phyloP scores from a whole-genome alignment of 371 early-diverging fungal genomes.

The Quaeritorhiza haematococci region DNA sequence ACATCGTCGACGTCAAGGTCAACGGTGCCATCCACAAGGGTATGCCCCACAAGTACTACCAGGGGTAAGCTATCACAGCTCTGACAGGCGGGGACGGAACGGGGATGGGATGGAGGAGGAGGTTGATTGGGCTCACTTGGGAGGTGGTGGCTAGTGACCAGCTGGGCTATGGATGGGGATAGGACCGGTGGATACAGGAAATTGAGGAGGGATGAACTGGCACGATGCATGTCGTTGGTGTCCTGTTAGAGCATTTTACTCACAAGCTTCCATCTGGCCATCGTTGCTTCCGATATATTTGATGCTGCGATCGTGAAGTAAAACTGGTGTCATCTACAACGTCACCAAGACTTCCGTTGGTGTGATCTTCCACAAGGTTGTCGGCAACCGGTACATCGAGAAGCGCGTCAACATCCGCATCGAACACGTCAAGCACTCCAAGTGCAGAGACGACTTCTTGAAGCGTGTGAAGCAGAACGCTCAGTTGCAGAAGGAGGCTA shows the following conservation, averaged over 20 bases:
- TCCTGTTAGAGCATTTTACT: not conserved
- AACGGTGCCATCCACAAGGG: constrained; percentile 98
- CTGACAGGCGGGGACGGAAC: constrained; percentile 27
- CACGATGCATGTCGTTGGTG: too few relatives aligned
- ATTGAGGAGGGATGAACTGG: too few relatives aligned
- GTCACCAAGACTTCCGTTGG: constrained; percentile 98
- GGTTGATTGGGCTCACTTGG: not conserved
- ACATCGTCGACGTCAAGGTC: constrained; percentile 97
- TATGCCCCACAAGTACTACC: constrained; percentile 99
- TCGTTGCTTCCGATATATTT: not conserved
- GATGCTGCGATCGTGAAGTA: constrained; percentile 55
- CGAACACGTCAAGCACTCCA: constrained; percentile 99
- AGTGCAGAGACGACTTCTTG: constrained; percentile 98
- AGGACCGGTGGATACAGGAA: too few relatives aligned
- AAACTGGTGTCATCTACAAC: constrained; percentile 98
- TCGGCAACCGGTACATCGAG: constrained; percentile 96
- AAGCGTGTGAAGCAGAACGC: constrained; percentile 95
- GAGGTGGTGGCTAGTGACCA: too few relatives aligned
- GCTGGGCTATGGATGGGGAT: too few relatives aligned
- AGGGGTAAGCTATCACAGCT: constrained; percentile 66
- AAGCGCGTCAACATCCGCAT: constrained; percentile 98
- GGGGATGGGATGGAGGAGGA: not conserved
- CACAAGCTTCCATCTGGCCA: not conserved
- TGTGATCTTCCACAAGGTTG: constrained; percentile 97
- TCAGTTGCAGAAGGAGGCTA: constrained; percentile 75